Percentiles rank a stretch among this genome's conserved stretches.
Evolutionary conservation across 805 yeast genomes (phyloP).

Genomic region (Candida fluviatilis): DNA sequence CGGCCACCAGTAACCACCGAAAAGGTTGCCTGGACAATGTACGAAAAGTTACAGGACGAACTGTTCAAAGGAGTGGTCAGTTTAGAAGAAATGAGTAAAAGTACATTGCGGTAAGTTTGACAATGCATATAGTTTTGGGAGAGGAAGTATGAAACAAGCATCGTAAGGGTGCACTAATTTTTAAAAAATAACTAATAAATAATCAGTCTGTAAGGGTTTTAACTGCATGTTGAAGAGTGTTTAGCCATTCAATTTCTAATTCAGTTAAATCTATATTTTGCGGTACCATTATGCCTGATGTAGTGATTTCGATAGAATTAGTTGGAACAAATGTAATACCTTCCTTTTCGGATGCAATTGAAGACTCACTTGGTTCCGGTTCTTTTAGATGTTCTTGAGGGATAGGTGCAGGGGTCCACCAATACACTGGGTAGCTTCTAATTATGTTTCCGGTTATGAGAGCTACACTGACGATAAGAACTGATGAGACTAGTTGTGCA

Average conservation of each 20-base stretch:
- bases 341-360: slow-evolving; percentile 3
- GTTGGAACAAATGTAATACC: slow-evolving; percentile 13
- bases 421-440: slow-evolving; percentile 51
- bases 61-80: slow-evolving; percentile 10
- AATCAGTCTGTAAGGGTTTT: no score
- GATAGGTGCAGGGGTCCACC: slow-evolving; percentile 51
- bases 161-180: no score
- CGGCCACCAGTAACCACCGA: slow-evolving; percentile 68
- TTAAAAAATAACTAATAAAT: no score
- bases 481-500: slow-evolving; percentile 45
- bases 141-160: no score
- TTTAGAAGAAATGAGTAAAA: slow-evolving; percentile 14
- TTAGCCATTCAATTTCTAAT: slow-evolving; percentile 25
- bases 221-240: no score
- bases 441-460: slow-evolving; percentile 50
- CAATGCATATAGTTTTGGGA: background rate
- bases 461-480: slow-evolving; percentile 48
- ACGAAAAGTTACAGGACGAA: slow-evolving; percentile 46
- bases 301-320: slow-evolving; percentile 14
- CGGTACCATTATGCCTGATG: slow-evolving; percentile 18
- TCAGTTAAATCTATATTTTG: slow-evolving; percentile 18
- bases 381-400: slow-evolving; percentile 2
- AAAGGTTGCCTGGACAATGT: slow-evolving; percentile 56
- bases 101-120: background rate
- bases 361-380: slow-evolving; percentile 1